Percentiles rank a stretch among this genome's conserved stretches.
phyloP scores from a whole-genome alignment of 768 basidiomycete genomes.

The Sarcomyxa edulis region DNA sequence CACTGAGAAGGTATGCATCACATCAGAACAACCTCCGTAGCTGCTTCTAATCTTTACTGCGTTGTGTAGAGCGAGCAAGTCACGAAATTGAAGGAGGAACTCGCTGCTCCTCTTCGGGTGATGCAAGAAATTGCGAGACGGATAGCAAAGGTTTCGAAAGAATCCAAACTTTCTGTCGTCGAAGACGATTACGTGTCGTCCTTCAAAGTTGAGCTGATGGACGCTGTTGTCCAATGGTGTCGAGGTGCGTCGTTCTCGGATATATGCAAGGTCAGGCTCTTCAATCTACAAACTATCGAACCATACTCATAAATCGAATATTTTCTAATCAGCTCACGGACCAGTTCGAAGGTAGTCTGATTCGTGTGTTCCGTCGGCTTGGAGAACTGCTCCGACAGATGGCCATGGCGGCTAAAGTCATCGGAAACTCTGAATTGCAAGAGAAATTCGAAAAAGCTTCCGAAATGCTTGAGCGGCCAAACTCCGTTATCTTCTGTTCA shows the following conservation, averaged over 20 bases:
- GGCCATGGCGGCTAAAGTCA: constrained; percentile 92
- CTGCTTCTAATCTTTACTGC: too few species aligned
- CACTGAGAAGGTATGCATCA: constrained; percentile 73
- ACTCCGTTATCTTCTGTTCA: constrained; percentile 90
- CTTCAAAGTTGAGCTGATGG: constrained; percentile 99
- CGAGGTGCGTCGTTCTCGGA: constrained; percentile 95
- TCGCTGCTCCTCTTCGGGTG: constrained; percentile 85
- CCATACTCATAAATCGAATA: constrained; percentile 3
- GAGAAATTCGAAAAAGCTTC: constrained; percentile 90
- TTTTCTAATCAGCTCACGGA: constrained; percentile 70
- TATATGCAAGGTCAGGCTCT: constrained; percentile 77
- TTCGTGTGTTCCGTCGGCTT: constrained; percentile 91
- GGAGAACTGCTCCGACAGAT: constrained; percentile 96
- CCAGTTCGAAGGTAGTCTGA: constrained; percentile 95
- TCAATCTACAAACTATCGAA: not conserved
- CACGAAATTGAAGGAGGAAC: constrained; percentile 86
- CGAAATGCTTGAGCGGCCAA: constrained; percentile 90
- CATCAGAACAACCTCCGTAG: too few species aligned
- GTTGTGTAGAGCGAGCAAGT: constrained; percentile 69
- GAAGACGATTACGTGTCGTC: constrained; percentile 95
- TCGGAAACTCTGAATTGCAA: constrained; percentile 90
- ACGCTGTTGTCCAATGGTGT: constrained; percentile 96
- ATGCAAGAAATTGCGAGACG: constrained; percentile 95
- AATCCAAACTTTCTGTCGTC: constrained; percentile 82
- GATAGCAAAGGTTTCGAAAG: constrained; percentile 95